Conservation (phyloP, 306 rosid species). For the Vachellia pachyceras region DNA sequence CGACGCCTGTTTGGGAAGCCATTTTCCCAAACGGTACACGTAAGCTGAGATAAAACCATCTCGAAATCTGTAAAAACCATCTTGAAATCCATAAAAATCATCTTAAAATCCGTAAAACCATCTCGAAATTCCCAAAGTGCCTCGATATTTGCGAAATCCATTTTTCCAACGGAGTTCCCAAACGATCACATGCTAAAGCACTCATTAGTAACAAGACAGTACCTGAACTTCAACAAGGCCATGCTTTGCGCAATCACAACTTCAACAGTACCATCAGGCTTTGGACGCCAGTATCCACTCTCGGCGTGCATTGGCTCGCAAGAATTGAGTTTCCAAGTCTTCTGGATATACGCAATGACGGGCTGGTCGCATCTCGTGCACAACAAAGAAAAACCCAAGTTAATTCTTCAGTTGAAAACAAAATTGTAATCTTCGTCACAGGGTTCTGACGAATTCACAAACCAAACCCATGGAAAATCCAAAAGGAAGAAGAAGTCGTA, state of each 20-base stretch:
- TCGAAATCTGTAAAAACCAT: too few relatives aligned
- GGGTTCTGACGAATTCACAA: not conserved
- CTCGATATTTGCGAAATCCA: too few relatives aligned
- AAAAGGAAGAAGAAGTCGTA: not conserved
- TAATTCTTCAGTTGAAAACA: slow-evolving; percentile 7
- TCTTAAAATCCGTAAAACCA: too few relatives aligned
- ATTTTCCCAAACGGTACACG: too few relatives aligned
- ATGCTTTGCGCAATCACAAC: slow-evolving; percentile 87
- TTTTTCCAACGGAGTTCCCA: too few relatives aligned
- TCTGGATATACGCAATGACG: slow-evolving; percentile 74
- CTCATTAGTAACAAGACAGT: slow-evolving; percentile 8
- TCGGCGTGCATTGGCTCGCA: slow-evolving; percentile 90
- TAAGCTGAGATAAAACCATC: too few relatives aligned
- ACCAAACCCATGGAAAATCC: slow-evolving; percentile 20
- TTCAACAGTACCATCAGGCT: slow-evolving; percentile 73
- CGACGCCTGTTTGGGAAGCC: too few relatives aligned
- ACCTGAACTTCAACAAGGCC: slow-evolving; percentile 93
- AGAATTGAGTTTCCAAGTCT: slow-evolving; percentile 80
- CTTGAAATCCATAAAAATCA: too few relatives aligned
- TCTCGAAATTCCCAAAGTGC: too few relatives aligned
- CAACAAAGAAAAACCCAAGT: slow-evolving; percentile 25
- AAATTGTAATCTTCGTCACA: not conserved
- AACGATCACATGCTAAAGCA: too few relatives aligned
- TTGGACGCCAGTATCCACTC: slow-evolving; percentile 89
- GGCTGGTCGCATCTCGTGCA: slow-evolving; percentile 58